Evolutionary conservation across 805 yeast species (phyloP).

Genomic region (Wickerhamiella alocasiicola): DNA sequence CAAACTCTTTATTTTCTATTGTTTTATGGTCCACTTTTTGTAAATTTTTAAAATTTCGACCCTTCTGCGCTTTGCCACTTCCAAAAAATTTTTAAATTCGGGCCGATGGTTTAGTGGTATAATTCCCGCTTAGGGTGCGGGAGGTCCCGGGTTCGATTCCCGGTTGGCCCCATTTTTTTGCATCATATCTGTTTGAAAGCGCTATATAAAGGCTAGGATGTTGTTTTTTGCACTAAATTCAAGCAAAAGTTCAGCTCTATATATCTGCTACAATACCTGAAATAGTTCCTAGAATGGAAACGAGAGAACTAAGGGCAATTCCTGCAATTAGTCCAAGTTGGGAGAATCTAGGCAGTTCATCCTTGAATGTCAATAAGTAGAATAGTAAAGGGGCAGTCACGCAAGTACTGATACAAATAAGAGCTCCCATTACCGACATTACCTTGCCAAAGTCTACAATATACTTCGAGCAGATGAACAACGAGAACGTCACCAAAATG

Average conservation of each 20-base stretch:
- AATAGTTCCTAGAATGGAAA: conserved; percentile 1
- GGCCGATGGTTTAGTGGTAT: conserved; percentile 15
- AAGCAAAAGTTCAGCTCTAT: too few species aligned
- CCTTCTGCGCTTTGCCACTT: too few species aligned
- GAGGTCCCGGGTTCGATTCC: conserved; percentile 16
- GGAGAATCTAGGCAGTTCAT: conserved; percentile 33
- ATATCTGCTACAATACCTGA: not conserved
- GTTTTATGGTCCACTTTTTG: too few species aligned
- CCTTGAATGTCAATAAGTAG: conserved; percentile 33
- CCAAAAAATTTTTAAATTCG: too few species aligned
- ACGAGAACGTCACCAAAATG: conserved; percentile 25
- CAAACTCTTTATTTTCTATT: too few species aligned
- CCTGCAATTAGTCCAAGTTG: not conserved
- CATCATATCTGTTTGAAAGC: too few species aligned
- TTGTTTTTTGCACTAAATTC: too few species aligned
- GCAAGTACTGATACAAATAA: conserved; percentile 69
- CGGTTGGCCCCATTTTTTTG: conserved; percentile 12
- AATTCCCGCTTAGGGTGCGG: conserved; percentile 16
- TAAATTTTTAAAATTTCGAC: too few species aligned
- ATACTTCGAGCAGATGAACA: conserved; percentile 47
- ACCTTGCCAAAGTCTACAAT: conserved; percentile 73
- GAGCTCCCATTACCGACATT: conserved; percentile 71
- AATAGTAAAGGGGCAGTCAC: conserved; percentile 65
- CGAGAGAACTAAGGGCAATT: not conserved
- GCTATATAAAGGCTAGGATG: too few species aligned